Percentiles rank a stretch among this genome's conserved stretches.
Evolutionary conservation across 768 basidiomycete genomes (phyloP).

Genomic region (Boletus barrowsii): DNA sequence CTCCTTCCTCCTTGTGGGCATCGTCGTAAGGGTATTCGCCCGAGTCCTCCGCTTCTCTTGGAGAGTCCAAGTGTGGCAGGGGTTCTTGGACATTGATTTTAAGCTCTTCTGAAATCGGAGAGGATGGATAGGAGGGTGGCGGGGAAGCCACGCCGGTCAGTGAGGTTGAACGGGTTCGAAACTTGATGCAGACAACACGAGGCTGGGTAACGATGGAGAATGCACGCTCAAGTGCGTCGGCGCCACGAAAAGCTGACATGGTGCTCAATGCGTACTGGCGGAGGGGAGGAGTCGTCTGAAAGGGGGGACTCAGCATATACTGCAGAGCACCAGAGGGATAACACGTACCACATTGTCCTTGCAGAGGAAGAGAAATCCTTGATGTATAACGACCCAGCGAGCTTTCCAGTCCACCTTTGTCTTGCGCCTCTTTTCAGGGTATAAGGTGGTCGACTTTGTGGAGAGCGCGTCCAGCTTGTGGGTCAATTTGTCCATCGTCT

Average conservation of each 20-base stretch:
- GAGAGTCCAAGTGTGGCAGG: neutral
- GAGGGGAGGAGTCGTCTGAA: slow-evolving; percentile 38
- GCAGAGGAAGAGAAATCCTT: slow-evolving; percentile 53
- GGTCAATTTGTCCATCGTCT: slow-evolving; percentile 14
- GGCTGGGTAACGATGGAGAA: slow-evolving; percentile 21
- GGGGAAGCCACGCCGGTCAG: slow-evolving; percentile 10
- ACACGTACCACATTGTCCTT: slow-evolving; percentile 47
- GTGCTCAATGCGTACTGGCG: slow-evolving; percentile 40
- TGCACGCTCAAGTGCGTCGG: slow-evolving; percentile 39
- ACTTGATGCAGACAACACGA: slow-evolving; percentile 43
- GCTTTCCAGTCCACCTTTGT: slow-evolving; percentile 58
- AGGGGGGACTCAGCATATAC: neutral
- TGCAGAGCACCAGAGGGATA: slow-evolving; percentile 15
- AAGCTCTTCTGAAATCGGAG: slow-evolving; percentile 18
- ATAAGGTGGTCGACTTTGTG: slow-evolving; percentile 2
- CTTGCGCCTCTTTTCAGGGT: slow-evolving; percentile 27
- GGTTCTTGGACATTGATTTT: slow-evolving; percentile 7
- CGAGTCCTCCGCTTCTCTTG: neutral
- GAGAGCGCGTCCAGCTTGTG: slow-evolving; percentile 9
- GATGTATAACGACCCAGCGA: slow-evolving; percentile 59
- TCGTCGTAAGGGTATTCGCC: neutral
- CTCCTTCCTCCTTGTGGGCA: slow-evolving; percentile 25
- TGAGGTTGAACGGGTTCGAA: slow-evolving; percentile 14
- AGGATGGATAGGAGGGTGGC: slow-evolving; percentile 22
- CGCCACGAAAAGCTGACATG: slow-evolving; percentile 43